A percentile compares a stretch with the other conserved stretches of the same genome.
phyloP scores from a whole-genome alignment of 805 yeast species.

The Candida loeiensis region DNA sequence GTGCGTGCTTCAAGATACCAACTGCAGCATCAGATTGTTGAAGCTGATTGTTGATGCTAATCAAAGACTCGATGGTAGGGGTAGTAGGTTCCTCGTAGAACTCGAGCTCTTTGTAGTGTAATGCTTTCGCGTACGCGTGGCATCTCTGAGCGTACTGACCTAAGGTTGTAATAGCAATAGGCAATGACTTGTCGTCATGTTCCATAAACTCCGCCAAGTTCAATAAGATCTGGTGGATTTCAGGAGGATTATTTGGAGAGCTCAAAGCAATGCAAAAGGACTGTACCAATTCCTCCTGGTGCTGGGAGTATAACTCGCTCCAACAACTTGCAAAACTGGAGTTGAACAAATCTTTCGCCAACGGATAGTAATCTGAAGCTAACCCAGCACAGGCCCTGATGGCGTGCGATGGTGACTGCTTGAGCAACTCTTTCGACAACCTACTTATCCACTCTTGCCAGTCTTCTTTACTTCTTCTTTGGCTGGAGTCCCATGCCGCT shows the following conservation, averaged over 20 bases:
- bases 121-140: conserved; percentile 96
- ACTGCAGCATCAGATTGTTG: conserved; percentile 98
- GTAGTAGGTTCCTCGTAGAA: conserved; percentile 91
- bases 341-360: conserved; percentile 88
- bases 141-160: conserved; percentile 93
- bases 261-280: conserved; percentile 83
- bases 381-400: conserved; percentile 87
- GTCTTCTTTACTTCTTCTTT: conserved; percentile 85
- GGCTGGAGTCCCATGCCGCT: conserved; percentile 88
- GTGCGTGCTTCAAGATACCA: conserved; percentile 93
- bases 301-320: conserved; percentile 84
- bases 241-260: conserved; percentile 92
- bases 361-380: conserved; percentile 81
- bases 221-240: conserved; percentile 83
- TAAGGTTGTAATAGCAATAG: conserved; percentile 82
- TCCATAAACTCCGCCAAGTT: conserved; percentile 96
- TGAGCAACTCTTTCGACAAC: conserved; percentile 76
- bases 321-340: conserved; percentile 95
- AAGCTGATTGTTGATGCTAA: conserved; percentile 86
- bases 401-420: conserved; percentile 93
- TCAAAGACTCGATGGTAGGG: conserved; percentile 86
- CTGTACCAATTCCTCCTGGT: conserved; percentile 85
- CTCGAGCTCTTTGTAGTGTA: conserved; percentile 93
- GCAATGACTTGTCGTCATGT: conserved; percentile 92
- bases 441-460: conserved; percentile 98